Conservation (phyloP, 2,329 filamentous ascomycete species). For the Plenodomus lindquistii region DNA sequence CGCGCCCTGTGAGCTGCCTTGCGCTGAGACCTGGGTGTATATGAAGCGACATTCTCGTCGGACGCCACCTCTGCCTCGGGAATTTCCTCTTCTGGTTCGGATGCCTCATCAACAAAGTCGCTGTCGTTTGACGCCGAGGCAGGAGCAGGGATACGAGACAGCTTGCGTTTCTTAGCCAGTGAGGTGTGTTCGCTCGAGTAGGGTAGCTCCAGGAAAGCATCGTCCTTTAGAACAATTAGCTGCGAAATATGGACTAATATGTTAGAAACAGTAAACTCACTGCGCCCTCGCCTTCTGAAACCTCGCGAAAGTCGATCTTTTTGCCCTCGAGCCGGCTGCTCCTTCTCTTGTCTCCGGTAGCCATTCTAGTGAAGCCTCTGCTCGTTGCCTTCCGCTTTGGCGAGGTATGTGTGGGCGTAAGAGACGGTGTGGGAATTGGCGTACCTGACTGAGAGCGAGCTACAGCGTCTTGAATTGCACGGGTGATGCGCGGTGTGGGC, state of each 20-base stretch:
- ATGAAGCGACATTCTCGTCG: not conserved
- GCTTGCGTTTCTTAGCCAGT: constrained; percentile 15
- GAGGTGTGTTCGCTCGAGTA: constrained; percentile 5
- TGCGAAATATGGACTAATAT: not conserved
- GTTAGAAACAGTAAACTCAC: constrained; percentile 1
- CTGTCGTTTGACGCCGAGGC: constrained; percentile 14
- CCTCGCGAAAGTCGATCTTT: constrained; percentile 7
- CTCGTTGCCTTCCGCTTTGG: constrained; percentile 4
- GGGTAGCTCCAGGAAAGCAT: constrained; percentile 4
- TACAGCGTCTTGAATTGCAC: not conserved
- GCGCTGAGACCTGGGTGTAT: constrained; percentile 3
- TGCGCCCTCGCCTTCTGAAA: constrained; percentile 2
- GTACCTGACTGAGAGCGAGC: not conserved
- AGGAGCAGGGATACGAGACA: constrained; percentile 1
- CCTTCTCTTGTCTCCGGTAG: constrained; percentile 5
- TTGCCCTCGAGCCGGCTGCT: constrained; percentile 14
- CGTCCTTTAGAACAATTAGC: constrained; percentile 7
- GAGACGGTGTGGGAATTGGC: not conserved
- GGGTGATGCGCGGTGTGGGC: not conserved
- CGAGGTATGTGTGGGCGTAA: too few species aligned
- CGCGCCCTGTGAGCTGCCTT: constrained; percentile 15
- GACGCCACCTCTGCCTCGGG: constrained; percentile 3
- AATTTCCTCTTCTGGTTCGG: constrained; percentile 14
- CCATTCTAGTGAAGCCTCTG: constrained; percentile 1
- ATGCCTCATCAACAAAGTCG: constrained; percentile 17